phyloP scores from a whole-genome alignment of 345 rosid species.

The Eucalyptus fibrosa region DNA sequence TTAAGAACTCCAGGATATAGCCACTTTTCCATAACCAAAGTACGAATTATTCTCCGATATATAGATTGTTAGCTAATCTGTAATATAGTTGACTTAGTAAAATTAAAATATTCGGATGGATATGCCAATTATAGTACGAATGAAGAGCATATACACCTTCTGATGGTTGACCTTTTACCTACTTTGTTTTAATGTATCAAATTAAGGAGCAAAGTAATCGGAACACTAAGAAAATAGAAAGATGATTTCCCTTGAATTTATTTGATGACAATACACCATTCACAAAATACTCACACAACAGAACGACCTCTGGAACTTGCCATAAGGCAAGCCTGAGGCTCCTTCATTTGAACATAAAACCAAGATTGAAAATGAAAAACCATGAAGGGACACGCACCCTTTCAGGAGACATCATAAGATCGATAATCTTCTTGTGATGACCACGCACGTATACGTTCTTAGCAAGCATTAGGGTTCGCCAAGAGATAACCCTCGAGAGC shows the following conservation, averaged over 20 bases:
- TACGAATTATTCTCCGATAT: background rate
- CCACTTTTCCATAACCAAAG: background rate
- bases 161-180: background rate
- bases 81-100: background rate
- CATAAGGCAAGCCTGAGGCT: background rate
- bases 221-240: background rate
- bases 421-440: background rate
- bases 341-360: background rate
- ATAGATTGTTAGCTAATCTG: background rate
- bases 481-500: conserved; percentile 21
- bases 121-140: background rate
- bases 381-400: background rate
- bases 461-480: conserved; percentile 24
- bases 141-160: background rate
- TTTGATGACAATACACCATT: background rate
- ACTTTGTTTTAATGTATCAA: background rate
- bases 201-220: background rate
- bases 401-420: background rate
- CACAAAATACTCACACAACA: background rate
- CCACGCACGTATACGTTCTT: background rate
- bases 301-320: background rate
- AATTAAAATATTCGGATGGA: background rate
- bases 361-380: background rate
- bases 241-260: background rate
- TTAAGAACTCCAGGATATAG: background rate